Evolutionary conservation across 2,329 filamentous ascomycete genomes (phyloP), one percentile per base, ranked within the genome.

Genomic region (Verticillium alfalfae): DNA sequence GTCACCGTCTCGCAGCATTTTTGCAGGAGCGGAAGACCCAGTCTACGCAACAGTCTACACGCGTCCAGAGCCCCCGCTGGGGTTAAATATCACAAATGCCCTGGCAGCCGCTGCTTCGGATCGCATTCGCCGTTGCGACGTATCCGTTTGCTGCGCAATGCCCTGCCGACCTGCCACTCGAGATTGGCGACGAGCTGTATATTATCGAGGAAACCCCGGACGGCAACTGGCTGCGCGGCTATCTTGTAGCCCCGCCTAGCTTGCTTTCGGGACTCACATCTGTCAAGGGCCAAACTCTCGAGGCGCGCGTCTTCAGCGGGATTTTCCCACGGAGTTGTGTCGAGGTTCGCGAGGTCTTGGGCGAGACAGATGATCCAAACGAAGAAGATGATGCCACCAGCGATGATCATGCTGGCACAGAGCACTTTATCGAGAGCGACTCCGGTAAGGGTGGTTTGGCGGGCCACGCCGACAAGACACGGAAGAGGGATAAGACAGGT

Each of bases 131-230:
- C 70, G 91, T 99, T 76, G 95, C 94, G 81, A 93, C 89, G 68
- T 96, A 93, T 75, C 95, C 95, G 41, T 99, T 99, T 79, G 84
- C 90, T 69, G 91, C 95, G 64, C 89, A 91, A 63, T 89, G 89
- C 67, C 87, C 93, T 60, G 91, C 93, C 74, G 95, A 99, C 77
- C 88, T 99, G 22, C 95, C 96, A 10, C 89, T 99, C 73, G 93
- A 99, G 77, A 92, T 99, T 66, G 95, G 95, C 74, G 95, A 99
- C 84, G 95, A 99, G 78, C 83, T 99, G 66, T 99, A 99, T 79
- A 96, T 99, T 67, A 97, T 99, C 72, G 94, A 98, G 78, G 92
- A 98, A 78, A 96, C 94, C 45, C 90, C 92, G 26, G 87, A 96
- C 77, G 91, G 90, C 70, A 86, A 92, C 73, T 99, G 95, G 96